Evolutionary conservation across 768 basidiomycete species (phyloP).

Genomic region (Kwoniella sp.): DNA sequence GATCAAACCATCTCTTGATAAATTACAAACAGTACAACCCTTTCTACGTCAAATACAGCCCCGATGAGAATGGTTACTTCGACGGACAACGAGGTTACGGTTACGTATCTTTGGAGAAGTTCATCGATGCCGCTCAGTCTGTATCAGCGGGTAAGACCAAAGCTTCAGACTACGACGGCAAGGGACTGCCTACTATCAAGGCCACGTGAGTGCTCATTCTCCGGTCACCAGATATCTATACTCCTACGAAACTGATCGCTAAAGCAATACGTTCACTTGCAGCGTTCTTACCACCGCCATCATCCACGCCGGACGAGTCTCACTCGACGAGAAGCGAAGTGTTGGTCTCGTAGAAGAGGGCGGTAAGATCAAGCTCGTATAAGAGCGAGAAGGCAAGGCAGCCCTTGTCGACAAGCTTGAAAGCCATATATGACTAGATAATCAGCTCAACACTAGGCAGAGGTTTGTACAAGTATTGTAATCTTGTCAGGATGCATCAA

Average conservation of each 20-base stretch:
- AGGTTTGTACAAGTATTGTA: too few species aligned
- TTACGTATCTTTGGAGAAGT: slow-evolving; percentile 88
- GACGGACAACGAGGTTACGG: slow-evolving; percentile 91
- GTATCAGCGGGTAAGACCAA: slow-evolving; percentile 72
- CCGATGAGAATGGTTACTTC: slow-evolving; percentile 83
- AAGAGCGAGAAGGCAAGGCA: too few species aligned
- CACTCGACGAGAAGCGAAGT: slow-evolving; percentile 83
- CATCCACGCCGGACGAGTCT: slow-evolving; percentile 85
- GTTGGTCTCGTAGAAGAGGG: slow-evolving; percentile 71
- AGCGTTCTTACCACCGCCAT: slow-evolving; percentile 59
- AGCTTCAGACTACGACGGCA: slow-evolving; percentile 73
- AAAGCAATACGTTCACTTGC: too few species aligned
- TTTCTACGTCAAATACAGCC: slow-evolving; percentile 83
- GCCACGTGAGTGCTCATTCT: slow-evolving; percentile 68
- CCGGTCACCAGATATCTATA: too few species aligned
- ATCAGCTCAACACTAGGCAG: too few species aligned
- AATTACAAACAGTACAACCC: slow-evolving; percentile 66
- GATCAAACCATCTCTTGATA: too few species aligned
- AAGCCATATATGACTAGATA: too few species aligned
- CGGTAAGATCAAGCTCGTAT: slow-evolving; percentile 42
- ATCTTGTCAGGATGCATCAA: too few species aligned
- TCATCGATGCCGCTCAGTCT: slow-evolving; percentile 67
- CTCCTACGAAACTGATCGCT: slow-evolving; percentile 4
- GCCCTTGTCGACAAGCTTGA: too few species aligned
- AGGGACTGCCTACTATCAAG: slow-evolving; percentile 81